Base-by-base conservation (phyloP, 306 rosid genomes). In the Vigna nakashimae region DNA sequence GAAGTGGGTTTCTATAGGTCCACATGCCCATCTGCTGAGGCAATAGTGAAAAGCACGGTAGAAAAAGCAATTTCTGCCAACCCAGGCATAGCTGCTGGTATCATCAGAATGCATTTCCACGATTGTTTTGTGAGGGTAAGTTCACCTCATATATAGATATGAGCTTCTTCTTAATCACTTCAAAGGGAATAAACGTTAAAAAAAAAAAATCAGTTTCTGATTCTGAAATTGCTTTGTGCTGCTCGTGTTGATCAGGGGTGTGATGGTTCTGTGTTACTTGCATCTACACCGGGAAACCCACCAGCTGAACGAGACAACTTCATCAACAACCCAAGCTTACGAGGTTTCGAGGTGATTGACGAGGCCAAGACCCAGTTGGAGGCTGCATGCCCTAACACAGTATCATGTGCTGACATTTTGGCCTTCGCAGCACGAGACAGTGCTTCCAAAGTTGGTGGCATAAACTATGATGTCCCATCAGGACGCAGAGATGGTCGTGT, bases 111-210 rank as follows among this genome's bases (percentile, higher is more conserved):
- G 75, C 82, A 78, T 46, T 78, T 78, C 40, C 82, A 78, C 13
- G 82, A 78, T 17, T 78, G 82, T 62, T 78, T 78, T 15, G 82
- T 78, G 3, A 69, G 82, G 76, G 82, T 69, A 43, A 56, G 76
- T 46, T 24, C 24, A 24, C 0, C 40, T 18, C 17, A 7, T 24
- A 1, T 5, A 5, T 7, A 52, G 1, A 40, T 34, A 34, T 42
- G 46, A 42, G 2, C 13, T 40, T 40, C 45, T 40, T 40, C 45
- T 8, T 40, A 40, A 40, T 40, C 45, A 6, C 42, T 36, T 6
- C 9, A 6, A 36, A 36, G 42, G 6, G 42, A 36, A 36, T 7
- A 36, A 40, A 40, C 4, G 13, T 14, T 48, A 55, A 17, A n/a
- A 55, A 26, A 56, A 1, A 56, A n/a, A n/a, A n/a, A n/a, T 56